Evolutionary conservation across 192 early-diverging fungal species (phyloP), one percentile per base, ranked within the genome.

Genomic region (Coemansia sp.): DNA sequence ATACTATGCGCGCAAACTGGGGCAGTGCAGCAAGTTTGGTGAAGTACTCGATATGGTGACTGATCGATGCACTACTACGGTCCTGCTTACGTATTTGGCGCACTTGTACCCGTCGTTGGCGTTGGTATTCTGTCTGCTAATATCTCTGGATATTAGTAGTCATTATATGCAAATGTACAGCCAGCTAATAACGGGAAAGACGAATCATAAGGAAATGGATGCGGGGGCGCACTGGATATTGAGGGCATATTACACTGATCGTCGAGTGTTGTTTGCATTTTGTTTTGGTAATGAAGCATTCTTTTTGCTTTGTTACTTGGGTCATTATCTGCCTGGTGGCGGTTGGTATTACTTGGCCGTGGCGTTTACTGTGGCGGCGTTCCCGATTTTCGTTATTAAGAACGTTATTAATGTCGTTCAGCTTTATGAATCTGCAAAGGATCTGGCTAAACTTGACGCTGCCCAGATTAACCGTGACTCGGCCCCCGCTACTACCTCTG

Each of bases 91-190:
- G 67, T 95, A 90, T 73, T 87, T 99, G 46, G 85, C 95, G 19
- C 70, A 85, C 35, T 64, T 77, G 8, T 93, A 94, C 70, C 85
- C 91, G 21, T 26, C 26, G 2, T 88, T 90, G 64, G 86, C 93
- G 26, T 70, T 97, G n/a, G 23, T 92, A 8, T 97, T 97, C 73
- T 95, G 96, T 85, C 76, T 93, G 49, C 85, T 99, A 49, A 94
- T 96, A 64, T 88, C 94, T 3, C 87, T 99, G 53, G 98, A 99
- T 70, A 88, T 99, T 38, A 92, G 91, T 68, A 93, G 92, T 68
- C 98, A 99, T 76, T 99, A 99, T 72, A 92, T 98, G 89, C 98
- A 99, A 55, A 99, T 99, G 96, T 96, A 97, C 72, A 91, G 89
- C 62, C 93, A 95, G 26, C 83, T 98, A 63, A 89, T 89, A 10